Base-by-base conservation (phyloP, 2,329 filamentous ascomycete species). In the Plenodomus lindquistii region DNA sequence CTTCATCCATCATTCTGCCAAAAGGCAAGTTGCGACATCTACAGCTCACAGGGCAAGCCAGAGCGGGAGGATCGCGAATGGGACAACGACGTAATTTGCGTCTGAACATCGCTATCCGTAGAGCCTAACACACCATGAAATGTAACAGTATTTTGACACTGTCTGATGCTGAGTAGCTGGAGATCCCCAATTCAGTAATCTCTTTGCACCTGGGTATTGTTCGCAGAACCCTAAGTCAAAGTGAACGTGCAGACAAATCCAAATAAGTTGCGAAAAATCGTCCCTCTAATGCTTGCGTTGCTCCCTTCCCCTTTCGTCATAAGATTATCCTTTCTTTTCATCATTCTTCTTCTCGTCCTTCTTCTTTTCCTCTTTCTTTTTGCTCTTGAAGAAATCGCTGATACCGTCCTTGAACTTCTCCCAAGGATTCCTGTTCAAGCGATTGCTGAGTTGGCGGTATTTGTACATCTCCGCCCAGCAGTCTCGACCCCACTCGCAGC, bases 381-480 rank as follows among this genome's bases (percentile, higher is more conserved):
- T 62, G 8, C 46, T 55, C 56, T 70, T 73, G 49, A 70, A 59
- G 17, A 65, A 69, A 48, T 74, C 75, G 24, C 69, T 69, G 39
- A 77, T 68, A 52, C 70, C 71, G 60, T 79, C 77, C 60, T 78
- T 79, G 63, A 80, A 76, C 58, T 79, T 82, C 76, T 95, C 88
- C 90, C 91, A 97, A 46, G 76, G 80, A 42, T 84, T 89, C 42
- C 91, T 84, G 77, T 97, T 97, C 54, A 97, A 81, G 73, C 85
- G 86, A 72, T 96, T 93, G 77, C 91, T 96, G 66, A 96, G 81
- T 72, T 96, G 86, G 43, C 92, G 88, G 77, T 91, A 99, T 71
- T 88, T 87, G 76, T 96, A 96, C 85, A 99, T 97, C 75, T 99
- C 94, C 31, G 87, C 87, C 93, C 93, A 97, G 73, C 94, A 99